Evolutionary conservation across 1,284 basidiomycete genomes (phyloP).

Genomic region (Rhodofomes roseus): DNA sequence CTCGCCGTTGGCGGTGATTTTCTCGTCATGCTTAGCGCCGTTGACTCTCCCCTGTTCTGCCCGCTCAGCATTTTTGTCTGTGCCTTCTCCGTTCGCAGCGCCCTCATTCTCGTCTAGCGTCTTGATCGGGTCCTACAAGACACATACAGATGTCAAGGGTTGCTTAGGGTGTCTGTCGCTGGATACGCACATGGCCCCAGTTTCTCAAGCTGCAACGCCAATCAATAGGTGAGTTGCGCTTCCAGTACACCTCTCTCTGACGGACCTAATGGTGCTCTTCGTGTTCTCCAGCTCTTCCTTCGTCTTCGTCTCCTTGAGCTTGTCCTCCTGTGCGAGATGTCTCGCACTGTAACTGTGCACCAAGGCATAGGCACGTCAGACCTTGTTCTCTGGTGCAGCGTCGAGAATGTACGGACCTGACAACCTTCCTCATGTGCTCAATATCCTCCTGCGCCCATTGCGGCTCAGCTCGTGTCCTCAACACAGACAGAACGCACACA

Average conservation of each 20-base stretch:
- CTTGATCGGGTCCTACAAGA: conserved; percentile 27
- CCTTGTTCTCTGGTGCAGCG: background rate
- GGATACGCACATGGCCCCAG: conserved; percentile 32
- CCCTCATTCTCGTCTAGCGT: conserved; percentile 13
- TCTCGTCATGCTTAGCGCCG: background rate
- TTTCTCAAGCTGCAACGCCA: conserved; percentile 26
- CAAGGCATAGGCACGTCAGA: background rate
- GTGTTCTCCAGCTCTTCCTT: conserved; percentile 30
- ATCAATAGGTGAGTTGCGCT: background rate
- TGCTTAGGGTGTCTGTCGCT: background rate
- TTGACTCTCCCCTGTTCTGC: background rate
- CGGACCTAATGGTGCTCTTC: conserved; percentile 34
- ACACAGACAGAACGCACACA: background rate
- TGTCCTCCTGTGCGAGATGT: conserved; percentile 33
- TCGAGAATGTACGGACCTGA: conserved; percentile 21
- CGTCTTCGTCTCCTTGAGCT: conserved; percentile 34
- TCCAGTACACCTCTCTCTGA: background rate
- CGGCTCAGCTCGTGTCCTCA: background rate
- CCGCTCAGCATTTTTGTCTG: background rate
- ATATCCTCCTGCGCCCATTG: conserved; percentile 26
- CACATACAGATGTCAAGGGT: background rate
- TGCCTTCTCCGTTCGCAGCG: background rate
- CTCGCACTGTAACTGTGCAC: conserved; percentile 26
- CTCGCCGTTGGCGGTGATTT: background rate
- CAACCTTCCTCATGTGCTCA: conserved; percentile 35